phyloP scores from a whole-genome alignment of 352 stramenopile genomes.

The Phytophthora ramorum region DNA sequence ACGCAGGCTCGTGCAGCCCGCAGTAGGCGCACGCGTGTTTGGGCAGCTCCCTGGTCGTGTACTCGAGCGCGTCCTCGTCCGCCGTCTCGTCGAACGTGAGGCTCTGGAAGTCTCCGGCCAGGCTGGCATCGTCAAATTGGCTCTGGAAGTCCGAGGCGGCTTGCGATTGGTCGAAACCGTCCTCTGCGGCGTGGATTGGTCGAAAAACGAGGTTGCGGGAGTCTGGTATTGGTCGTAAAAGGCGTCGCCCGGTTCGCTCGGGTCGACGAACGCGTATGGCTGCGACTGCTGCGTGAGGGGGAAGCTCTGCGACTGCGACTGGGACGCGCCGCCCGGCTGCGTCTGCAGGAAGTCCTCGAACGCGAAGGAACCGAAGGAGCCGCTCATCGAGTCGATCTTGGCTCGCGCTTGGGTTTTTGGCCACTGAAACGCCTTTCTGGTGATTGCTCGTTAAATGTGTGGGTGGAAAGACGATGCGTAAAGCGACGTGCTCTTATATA shows the following conservation, averaged over 20 bases:
- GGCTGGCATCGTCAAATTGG: constrained; percentile 46
- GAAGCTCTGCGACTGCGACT: constrained; percentile 52
- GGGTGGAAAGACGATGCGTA: background rate
- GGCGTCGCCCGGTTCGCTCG: constrained; percentile 42
- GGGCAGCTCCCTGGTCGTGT: constrained; percentile 81
- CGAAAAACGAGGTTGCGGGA: constrained; percentile 32
- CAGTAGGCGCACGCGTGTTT: constrained; percentile 97
- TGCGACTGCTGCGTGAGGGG: constrained; percentile 55
- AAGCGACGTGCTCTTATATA: background rate
- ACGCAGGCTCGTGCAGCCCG: constrained; percentile 96
- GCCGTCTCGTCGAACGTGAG: constrained; percentile 76
- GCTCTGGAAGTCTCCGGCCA: constrained; percentile 61
- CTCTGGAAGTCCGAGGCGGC: constrained; percentile 41
- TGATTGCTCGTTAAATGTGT: background rate
- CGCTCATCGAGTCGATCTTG: constrained; percentile 33
- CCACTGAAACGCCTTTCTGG: constrained; percentile 8
- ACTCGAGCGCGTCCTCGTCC: constrained; percentile 78
- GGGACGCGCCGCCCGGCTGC: constrained; percentile 57
- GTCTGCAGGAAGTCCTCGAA: constrained; percentile 69
- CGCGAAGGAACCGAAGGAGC: constrained; percentile 52
- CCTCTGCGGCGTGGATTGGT: constrained; percentile 29
- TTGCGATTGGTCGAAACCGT: constrained; percentile 21
- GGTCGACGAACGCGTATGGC: constrained; percentile 79
- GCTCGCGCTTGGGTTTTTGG: constrained; percentile 11
- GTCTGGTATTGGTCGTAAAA: constrained; percentile 77